Base-by-base conservation (phyloP, 179 eudicot genomes). In the Camellia oleifera region DNA sequence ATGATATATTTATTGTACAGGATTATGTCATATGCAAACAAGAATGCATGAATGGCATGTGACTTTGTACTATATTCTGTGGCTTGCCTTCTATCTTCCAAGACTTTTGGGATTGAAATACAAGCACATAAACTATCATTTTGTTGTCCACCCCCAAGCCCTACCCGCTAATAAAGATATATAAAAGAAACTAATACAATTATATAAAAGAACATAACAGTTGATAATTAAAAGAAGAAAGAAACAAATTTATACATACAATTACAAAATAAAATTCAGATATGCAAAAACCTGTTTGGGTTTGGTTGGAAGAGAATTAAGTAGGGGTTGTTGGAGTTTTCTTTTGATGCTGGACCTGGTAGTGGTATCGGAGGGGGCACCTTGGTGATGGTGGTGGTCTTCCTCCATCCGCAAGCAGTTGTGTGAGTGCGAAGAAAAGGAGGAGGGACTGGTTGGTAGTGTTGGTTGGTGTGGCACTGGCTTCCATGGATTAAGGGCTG, bases 401-500 rank as follows among this genome's bases (percentile, higher is more conserved):
- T 42, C 26, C n/a, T 54, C 17, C 45, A 17, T 6, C 1, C 56
- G 7, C 50, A n/a, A 7, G 42, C 12, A 7, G 69, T 10, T 60
- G 64, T 67, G 17, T 69, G 75, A 32, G 2, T 32, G 40, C 40
- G 40, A 8, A 71, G 75, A 3, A 53, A 57, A 74, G 64, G 73
- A 9, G 12, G 3, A 4, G 7, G 52, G 58, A 48, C 7, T 48
- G 7, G 52, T 15, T 50, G 18, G 69, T 18, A 77, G 69, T 46
- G 6, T 40, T 42, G 65, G 66, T 54, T 5, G 64, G 69, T 17
- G 78, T 56, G 63, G 71, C 11, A 3, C 58, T 62, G 14, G 26
- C 53, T 68, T 75, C 76, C 64, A 66, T 17, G 62, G 74, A 65
- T 74, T 85, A 52, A 80, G 70, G 80, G 88, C 81, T 26, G 86